Conservation (phyloP, 2,329 filamentous ascomycete species). For the Claviceps humidiphila region DNA sequence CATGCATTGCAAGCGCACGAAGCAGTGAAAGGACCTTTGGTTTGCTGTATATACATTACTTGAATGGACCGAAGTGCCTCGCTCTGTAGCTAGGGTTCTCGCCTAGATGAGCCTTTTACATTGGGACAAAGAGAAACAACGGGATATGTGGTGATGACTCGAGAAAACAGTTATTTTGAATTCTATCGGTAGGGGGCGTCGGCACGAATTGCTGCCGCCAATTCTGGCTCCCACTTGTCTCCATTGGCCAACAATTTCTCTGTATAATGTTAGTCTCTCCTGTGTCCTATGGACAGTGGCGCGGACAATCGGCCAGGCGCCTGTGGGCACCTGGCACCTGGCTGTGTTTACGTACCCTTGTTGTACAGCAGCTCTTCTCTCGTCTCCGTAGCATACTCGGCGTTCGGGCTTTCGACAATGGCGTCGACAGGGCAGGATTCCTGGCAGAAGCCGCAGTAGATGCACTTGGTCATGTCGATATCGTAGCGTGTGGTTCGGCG, state of each 20-base stretch:
- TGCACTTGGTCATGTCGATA: slow-evolving; percentile 99
- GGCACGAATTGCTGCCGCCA: slow-evolving; percentile 81
- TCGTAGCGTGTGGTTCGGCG: slow-evolving; percentile 94
- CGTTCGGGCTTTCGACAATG: slow-evolving; percentile 53
- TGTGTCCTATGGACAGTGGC: neutral
- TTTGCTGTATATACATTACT: neutral
- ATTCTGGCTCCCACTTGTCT: slow-evolving; percentile 95
- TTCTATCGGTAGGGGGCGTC: slow-evolving; percentile 78
- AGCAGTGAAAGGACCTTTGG: neutral
- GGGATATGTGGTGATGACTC: neutral
- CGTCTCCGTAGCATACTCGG: slow-evolving; percentile 51
- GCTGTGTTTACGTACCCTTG: slow-evolving; percentile 43
- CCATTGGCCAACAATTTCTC: slow-evolving; percentile 82
- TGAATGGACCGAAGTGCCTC: neutral
- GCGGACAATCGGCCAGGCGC: too few relatives aligned
- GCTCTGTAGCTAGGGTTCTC: neutral
- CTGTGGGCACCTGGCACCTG: too few relatives aligned
- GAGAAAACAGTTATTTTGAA: neutral
- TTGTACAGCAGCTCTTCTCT: slow-evolving; percentile 95
- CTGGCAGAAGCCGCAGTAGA: slow-evolving; percentile 99
- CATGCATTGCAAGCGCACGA: neutral
- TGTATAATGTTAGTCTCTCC: slow-evolving; percentile 17
- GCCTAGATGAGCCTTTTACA: neutral
- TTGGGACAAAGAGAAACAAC: neutral
- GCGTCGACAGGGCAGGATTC: slow-evolving; percentile 98